Conservation (phyloP, 768 basidiomycete species). For the Tulasnella sp. region DNA sequence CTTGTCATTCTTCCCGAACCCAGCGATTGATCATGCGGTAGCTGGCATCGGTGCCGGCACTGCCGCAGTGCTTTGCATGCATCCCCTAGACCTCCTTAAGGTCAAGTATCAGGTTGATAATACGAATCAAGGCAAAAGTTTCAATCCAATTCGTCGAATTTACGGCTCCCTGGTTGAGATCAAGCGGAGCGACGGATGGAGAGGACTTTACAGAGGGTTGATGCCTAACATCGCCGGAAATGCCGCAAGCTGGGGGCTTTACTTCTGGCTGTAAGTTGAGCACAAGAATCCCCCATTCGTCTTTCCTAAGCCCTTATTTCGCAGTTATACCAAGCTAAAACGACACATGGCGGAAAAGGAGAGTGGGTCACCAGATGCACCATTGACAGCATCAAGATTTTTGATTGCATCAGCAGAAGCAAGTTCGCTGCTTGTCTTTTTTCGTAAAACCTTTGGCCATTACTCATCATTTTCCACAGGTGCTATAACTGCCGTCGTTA, state of each 20-base stretch:
- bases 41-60: conserved; percentile 90
- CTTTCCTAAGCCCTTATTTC: conserved; percentile 28
- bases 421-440: conserved; percentile 48
- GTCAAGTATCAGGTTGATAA: conserved; percentile 86
- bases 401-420: conserved; percentile 89
- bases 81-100: conserved; percentile 92
- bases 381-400: conserved; percentile 64
- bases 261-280: conserved; percentile 86
- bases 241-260: conserved; percentile 92
- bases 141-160: conserved; percentile 47
- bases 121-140: conserved; percentile 36
- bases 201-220: conserved; percentile 81
- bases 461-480: conserved; percentile 35
- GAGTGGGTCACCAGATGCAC: conserved; percentile 44
- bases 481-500: conserved; percentile 83
- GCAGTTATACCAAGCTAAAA: conserved; percentile 89
- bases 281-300: conserved; percentile 44
- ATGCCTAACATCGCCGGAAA: conserved; percentile 88
- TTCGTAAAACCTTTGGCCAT: conserved; percentile 5
- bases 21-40: conserved; percentile 63
- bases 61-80: conserved; percentile 87
- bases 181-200: conserved; percentile 59
- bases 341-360: conserved; percentile 44
- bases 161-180: conserved; percentile 64
- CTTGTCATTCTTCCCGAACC: conserved; percentile 18